These are phyloP conservation scores for Tripterygium wilfordii DNA, from an alignment of 177 flowering plant genomes.

Conservation along the genomic window DNA sequence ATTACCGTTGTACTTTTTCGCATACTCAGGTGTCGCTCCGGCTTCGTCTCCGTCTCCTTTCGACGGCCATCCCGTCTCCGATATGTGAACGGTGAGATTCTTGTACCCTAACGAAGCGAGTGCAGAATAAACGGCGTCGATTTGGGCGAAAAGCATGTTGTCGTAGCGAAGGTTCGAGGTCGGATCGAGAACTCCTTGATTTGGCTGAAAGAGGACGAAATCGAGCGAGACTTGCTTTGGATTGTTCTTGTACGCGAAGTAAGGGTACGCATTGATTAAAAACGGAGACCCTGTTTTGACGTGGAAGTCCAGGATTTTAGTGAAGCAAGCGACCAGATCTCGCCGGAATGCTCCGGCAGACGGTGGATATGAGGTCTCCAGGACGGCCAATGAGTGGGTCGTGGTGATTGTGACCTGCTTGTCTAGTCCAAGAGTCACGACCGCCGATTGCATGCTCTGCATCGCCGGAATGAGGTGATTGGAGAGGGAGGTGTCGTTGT, in stretches of 20 bases:
- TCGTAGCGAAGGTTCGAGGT: conserved; percentile 49
- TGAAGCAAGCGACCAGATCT: conserved; percentile 26
- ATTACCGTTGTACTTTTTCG: conserved; percentile 67
- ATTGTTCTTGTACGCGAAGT: conserved; percentile 53
- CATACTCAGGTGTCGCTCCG: conserved; percentile 67
- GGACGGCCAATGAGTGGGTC: conserved; percentile 51
- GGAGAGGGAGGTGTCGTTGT: conserved; percentile 44
- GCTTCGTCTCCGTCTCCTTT: conserved; percentile 70
- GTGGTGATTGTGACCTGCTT: conserved; percentile 62
- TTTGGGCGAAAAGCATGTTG: conserved; percentile 74
- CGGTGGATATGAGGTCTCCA: conserved; percentile 60
- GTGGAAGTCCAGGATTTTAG: conserved; percentile 33
- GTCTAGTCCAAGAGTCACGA: conserved; percentile 33
- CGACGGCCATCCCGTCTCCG: conserved; percentile 92
- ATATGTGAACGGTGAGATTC: conserved; percentile 40
- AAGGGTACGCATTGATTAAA: conserved; percentile 68
- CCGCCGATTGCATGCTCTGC: conserved; percentile 36
- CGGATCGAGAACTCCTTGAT: conserved; percentile 44
- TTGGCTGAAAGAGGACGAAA: conserved; percentile 55
- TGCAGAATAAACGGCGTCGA: conserved; percentile 71
- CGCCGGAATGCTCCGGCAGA: conserved; percentile 49
- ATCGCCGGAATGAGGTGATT: conserved; percentile 51
- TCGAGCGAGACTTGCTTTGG: conserved; percentile 48
- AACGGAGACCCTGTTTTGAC: conserved; percentile 43
- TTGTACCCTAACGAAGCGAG: conserved; percentile 36